Evolutionary conservation across 1,284 basidiomycete species (phyloP).

Genomic region (Tylopilus sp.): DNA sequence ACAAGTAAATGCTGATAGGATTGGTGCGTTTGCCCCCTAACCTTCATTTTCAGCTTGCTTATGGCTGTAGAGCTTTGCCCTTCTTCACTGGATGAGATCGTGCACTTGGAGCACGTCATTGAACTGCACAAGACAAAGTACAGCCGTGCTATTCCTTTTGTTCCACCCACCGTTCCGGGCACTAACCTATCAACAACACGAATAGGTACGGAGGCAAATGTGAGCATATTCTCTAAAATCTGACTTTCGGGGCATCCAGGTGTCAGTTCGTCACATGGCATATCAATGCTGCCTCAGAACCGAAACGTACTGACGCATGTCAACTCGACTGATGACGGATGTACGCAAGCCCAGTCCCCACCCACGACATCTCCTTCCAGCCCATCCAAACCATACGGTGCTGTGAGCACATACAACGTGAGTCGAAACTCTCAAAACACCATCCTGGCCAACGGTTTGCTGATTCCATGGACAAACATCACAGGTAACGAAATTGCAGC

Average conservation of each 20-base stretch:
- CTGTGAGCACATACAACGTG: slow-evolving; percentile 13
- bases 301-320: slow-evolving; percentile 1
- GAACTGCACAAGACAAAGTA: slow-evolving; percentile 54
- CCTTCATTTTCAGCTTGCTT: background rate
- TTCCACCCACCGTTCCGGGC: slow-evolving; percentile 32
- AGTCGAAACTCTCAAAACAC: background rate
- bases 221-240: slow-evolving; percentile 14
- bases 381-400: slow-evolving; percentile 26
- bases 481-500: slow-evolving; percentile 51
- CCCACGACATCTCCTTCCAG: slow-evolving; percentile 27
- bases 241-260: background rate
- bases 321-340: background rate
- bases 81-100: slow-evolving; percentile 57
- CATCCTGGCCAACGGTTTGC: too few species aligned
- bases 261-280: too few species aligned
- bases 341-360: slow-evolving; percentile 16
- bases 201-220: background rate
- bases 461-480: too few species aligned
- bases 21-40: slow-evolving; percentile 36
- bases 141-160: slow-evolving; percentile 47
- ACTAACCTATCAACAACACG: background rate
- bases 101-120: slow-evolving; percentile 55
- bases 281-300: background rate
- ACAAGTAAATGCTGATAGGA: slow-evolving; percentile 46
- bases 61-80: slow-evolving; percentile 42